Base-by-base conservation (phyloP, 169 alveolate genomes). In the Pseudocohnilembus persalinus region DNA sequence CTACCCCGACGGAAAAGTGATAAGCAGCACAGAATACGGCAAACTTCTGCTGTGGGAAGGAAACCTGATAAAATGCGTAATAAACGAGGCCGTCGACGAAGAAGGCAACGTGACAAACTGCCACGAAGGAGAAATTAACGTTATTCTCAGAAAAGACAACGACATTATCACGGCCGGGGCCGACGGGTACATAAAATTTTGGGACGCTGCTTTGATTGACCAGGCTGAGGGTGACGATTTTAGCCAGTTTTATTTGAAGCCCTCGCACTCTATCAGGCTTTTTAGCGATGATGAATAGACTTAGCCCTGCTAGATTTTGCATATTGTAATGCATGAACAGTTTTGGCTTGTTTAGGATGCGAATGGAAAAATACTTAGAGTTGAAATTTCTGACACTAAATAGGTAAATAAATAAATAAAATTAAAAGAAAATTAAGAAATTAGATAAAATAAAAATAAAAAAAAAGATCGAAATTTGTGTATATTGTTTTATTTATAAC, bases 11-110 rank as follows among this genome's bases (percentile, higher is more conserved):
- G 98, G 99, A 24, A 97, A 97, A 85, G 97, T 96, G 15, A 92
- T 94, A 77, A 77, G 96, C 88, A 98, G 98, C 25, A 91, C 97
- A 33, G 98, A 96, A 79, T 96, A 97, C 84, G 99, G 99, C 75
- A 95, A 95, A 77, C 89, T 97, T 30, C 89, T 97, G 68, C 87
- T 97, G 49, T 97, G 99, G 99, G 99, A 97, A 88, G 99, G 99
- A 0, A 95, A 95, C 32, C 89, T 96, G 26, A 95, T 97, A 11
- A 97, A 97, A 88, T 97, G 97, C 24, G 96, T 91, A 73, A 83
- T 94, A 20, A 93, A 89, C 73, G 88, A 83, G 31, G 4, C 68
- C 68, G 20, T 49, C 68, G 68, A 49, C 68, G 93, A 92, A 28
- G 92, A 86, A 74, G 92, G 83, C 31, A 91, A 81, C 82, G 83